Evolutionary conservation across 768 basidiomycete species (phyloP), one percentile per base, ranked within the genome.

Genomic region (Mycena maculata): DNA sequence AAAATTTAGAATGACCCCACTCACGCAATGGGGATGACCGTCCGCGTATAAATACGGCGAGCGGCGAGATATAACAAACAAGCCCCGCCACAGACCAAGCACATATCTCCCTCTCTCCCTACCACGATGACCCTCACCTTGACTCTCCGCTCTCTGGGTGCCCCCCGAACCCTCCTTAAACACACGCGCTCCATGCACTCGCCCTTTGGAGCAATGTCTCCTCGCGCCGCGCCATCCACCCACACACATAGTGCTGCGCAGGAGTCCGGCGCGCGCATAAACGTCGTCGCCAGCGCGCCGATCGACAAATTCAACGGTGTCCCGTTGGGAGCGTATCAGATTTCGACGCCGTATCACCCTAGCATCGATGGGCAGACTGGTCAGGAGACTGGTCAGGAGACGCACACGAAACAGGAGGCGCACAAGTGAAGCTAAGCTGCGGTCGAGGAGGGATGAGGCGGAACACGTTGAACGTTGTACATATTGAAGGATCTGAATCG

Each of bases 221-320:
- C 65, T 8, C 65, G 61, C 33, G 28, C 60, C 41, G 20, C 60
- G 15, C 5, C 58, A n/a, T 47, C 62, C 3, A 33, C 53, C n/a
- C 16, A 27, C 30, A 42, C 42, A 30, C 28, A 48, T 3, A 33
- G 20, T 4, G n/a, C 4, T 12, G 7, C 22, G 6, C 15, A 13
- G 25, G 67, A 63, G 23, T 30, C 38, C 45, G 11, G 5, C 30
- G 7, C 27, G 42, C 65, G 61, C 28, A 6, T 71, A 16, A 63
- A 71, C 48, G 54, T 71, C 59, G 62, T 71, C 52, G 65, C 69
- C 30, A 64, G 41, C 62, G 44, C 62, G 0, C 30, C 62, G 4
- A n/a, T 30, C 31, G 60, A 57, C 18, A 55, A 50, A 57, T 71
- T 70, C 69, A 59, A 60, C 42, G 69, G 65, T 39, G 58, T 71